Evolutionary conservation across 2,329 filamentous ascomycete genomes (phyloP), one percentile per base, ranked within the genome.

Genomic region (Monosporascus sp.): DNA sequence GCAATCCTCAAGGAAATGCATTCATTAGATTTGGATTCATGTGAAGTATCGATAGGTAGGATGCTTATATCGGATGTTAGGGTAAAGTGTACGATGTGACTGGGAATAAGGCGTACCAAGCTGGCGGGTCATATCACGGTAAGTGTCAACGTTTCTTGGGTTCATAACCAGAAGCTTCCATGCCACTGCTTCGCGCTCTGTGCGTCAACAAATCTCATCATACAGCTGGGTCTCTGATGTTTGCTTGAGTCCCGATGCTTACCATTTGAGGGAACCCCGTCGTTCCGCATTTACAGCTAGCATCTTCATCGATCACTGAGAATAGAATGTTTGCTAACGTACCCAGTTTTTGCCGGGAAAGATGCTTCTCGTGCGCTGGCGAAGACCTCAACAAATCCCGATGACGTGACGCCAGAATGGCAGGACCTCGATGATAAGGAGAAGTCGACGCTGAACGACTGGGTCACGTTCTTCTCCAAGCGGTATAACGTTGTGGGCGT

Each of bases 381-480:
- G 11, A 86, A 86, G 70, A 94, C 90, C 1, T 96, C 91, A 7
- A 85, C 92, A 49, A 95, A 96, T 70, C 72, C 80, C 5, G 90
- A 94, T 64, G 92, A 97, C 61, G 93, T 90, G 59, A 76, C 76
- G 35, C 76, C 94, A 2, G 87, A 97, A 49, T 97, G 90, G 88
- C 78, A 87, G 54, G 88, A 91, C 65, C 77, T 99, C 50, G 77
- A 79, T 15, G 91, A 96, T 22, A 91, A 94, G 72, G 86, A 97
- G 70, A 90, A 94, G 76, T 83, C 82, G 25, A 86, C 88, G 3
- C 75, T 99, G 56, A 81, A 93, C 51, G 94, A 99, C 70, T 99
- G 94, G 94, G 84, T 87, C 58, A 96, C 88, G 2, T 99, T 96
- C 74, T 99, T 99, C 73, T 90, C 88, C 61, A 99, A 97, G 77